Percentiles rank a stretch among this genome's conserved stretches.
Evolutionary conservation across 2,329 filamentous ascomycete species (phyloP).

Genomic region (Chrysoporthe cubensis): DNA sequence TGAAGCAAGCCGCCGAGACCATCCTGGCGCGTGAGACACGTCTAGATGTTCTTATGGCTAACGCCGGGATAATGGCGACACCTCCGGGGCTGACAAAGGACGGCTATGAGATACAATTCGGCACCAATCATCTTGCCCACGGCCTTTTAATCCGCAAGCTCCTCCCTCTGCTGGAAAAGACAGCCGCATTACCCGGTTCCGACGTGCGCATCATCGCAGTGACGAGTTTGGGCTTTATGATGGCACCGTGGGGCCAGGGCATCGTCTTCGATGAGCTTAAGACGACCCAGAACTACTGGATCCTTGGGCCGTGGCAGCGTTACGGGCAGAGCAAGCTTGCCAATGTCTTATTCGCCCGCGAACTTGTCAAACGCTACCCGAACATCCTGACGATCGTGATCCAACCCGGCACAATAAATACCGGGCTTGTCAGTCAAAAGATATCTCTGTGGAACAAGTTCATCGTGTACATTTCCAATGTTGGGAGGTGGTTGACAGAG

Average conservation of each 20-base stretch:
- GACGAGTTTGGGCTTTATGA: background rate
- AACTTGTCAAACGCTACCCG: conserved; percentile 37
- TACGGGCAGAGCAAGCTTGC: conserved; percentile 44
- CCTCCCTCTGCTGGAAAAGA: conserved; percentile 34
- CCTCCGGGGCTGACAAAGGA: conserved; percentile 43
- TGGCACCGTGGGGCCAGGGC: too few species aligned
- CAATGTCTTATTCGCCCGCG: conserved; percentile 38
- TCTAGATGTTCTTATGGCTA: conserved; percentile 51
- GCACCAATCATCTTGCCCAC: conserved; percentile 53
- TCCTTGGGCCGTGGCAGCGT: conserved; percentile 28
- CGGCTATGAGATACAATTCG: conserved; percentile 53
- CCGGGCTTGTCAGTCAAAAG: too few species aligned
- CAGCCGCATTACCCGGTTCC: conserved; percentile 11
- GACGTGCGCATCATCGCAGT: conserved; percentile 35
- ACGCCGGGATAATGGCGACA: conserved; percentile 49
- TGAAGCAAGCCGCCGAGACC: conserved; percentile 33
- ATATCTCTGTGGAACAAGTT: too few species aligned
- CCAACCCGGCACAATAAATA: conserved; percentile 34
- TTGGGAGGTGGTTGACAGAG: too few species aligned
- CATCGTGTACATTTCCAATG: too few species aligned
- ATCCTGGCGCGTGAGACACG: conserved; percentile 25
- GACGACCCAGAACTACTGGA: conserved; percentile 2
- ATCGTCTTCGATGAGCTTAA: conserved; percentile 6
- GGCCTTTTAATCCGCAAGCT: conserved; percentile 46
- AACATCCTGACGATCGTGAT: conserved; percentile 34